phyloP scores from a whole-genome alignment of 768 basidiomycete genomes.

The Leucogyrophana mollusca region DNA sequence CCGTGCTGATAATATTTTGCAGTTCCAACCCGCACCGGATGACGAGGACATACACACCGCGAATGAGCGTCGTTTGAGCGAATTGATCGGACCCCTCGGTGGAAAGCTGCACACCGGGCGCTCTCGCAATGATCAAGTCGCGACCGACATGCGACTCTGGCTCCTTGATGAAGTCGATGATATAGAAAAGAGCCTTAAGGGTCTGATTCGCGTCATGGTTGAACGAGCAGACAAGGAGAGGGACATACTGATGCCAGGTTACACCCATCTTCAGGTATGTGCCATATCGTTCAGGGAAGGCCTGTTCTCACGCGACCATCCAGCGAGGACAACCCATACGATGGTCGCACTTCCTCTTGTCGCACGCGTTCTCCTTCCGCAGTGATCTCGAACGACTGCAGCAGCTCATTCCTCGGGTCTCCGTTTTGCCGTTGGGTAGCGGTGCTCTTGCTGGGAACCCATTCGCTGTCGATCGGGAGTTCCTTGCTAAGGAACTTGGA shows the following conservation, averaged over 20 bases:
- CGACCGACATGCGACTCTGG: slow-evolving; percentile 98
- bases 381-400: slow-evolving; percentile 83
- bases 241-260: slow-evolving; percentile 89
- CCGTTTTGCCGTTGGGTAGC: slow-evolving; percentile 89
- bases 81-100: slow-evolving; percentile 88
- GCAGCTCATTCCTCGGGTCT: slow-evolving; percentile 85
- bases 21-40: slow-evolving; percentile 81
- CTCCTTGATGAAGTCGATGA: slow-evolving; percentile 74
- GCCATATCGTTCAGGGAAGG: background rate
- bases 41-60: slow-evolving; percentile 99
- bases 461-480: slow-evolving; percentile 90
- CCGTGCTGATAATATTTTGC: slow-evolving; percentile 1
- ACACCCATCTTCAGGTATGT: slow-evolving; percentile 92
- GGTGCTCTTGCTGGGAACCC: slow-evolving; percentile 97
- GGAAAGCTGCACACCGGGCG: slow-evolving; percentile 98
- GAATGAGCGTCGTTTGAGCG: slow-evolving; percentile 91
- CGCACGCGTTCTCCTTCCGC: slow-evolving; percentile 92
- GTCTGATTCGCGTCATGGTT: slow-evolving; percentile 82
- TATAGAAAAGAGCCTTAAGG: slow-evolving; percentile 68
- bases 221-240: slow-evolving; percentile 94
- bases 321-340: slow-evolving; percentile 98
- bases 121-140: slow-evolving; percentile 97
- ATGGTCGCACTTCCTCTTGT: slow-evolving; percentile 96
- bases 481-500: slow-evolving; percentile 86
- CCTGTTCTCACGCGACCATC: background rate